phyloP scores from a whole-genome alignment of 2,329 filamentous ascomycete species.

The Geosmithia morbida region DNA sequence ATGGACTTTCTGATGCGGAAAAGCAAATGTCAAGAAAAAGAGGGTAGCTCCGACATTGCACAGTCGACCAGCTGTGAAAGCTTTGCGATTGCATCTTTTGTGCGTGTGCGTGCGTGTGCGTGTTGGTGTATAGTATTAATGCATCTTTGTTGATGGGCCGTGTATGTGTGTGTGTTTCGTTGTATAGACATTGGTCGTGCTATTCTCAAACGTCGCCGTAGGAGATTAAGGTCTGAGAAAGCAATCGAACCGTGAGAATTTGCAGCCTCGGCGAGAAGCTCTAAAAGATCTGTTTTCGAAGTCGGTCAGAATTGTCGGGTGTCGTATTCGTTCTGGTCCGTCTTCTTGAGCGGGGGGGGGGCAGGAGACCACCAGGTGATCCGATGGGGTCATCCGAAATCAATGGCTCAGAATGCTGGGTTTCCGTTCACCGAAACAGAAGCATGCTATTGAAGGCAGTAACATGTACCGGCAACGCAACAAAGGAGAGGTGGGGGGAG shows the following conservation, averaged over 20 bases:
- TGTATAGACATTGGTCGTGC: constrained; percentile 1
- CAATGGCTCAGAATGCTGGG: too few species aligned
- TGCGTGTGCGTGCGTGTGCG: too few species aligned
- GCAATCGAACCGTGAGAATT: too few species aligned
- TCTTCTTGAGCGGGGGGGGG: background rate
- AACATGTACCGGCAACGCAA: background rate
- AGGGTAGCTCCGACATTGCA: too few species aligned
- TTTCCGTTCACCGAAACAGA: background rate
- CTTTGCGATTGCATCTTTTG: background rate
- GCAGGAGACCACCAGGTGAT: background rate
- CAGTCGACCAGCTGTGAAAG: too few species aligned
- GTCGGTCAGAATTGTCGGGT: background rate
- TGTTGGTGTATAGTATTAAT: background rate
- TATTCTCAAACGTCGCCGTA: background rate
- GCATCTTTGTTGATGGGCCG: background rate
- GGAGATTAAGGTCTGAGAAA: too few species aligned
- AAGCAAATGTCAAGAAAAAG: too few species aligned
- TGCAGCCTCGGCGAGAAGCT: too few species aligned
- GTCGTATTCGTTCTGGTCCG: background rate
- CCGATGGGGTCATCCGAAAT: too few species aligned
- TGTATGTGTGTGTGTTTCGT: background rate
- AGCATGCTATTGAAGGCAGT: background rate
- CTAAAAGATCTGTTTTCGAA: background rate
- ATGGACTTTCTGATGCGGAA: too few species aligned
- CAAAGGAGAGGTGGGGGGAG: background rate